phyloP scores from a whole-genome alignment of 768 basidiomycete genomes.

The Filobasidium floriforme region DNA sequence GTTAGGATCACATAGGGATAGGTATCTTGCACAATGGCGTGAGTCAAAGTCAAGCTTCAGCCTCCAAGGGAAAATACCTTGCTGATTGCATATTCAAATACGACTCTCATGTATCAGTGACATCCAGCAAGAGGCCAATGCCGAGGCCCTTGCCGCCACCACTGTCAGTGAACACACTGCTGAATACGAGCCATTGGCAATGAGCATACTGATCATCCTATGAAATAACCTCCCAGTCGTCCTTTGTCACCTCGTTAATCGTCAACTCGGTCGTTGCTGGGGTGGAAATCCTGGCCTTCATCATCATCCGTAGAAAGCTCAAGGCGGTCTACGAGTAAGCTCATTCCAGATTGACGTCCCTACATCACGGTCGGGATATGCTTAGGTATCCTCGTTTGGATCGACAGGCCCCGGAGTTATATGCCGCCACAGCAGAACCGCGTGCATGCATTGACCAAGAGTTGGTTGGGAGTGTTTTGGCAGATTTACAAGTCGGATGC shows the following conservation, averaged over 20 bases:
- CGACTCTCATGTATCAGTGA: neutral
- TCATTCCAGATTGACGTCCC: neutral
- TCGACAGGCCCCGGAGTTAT: constrained; percentile 60
- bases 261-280: constrained; percentile 59
- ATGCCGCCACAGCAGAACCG: constrained; percentile 52
- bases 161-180: neutral
- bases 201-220: too few species aligned
- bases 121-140: constrained; percentile 1
- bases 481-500: constrained; percentile 52
- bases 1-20: too few species aligned
- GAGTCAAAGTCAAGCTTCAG: too few species aligned
- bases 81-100: too few species aligned
- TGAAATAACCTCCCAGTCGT: constrained; percentile 33
- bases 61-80: too few species aligned
- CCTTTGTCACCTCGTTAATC: constrained; percentile 76
- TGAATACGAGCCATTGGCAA: too few species aligned
- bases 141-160: constrained; percentile 11
- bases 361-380: neutral
- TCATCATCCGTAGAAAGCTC: constrained; percentile 76
- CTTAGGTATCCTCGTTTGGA: constrained; percentile 38
- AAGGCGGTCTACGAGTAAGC: constrained; percentile 60
- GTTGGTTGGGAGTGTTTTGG: constrained; percentile 30
- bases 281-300: constrained; percentile 65
- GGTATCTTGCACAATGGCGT: too few species aligned
- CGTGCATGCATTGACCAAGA: constrained; percentile 28